A percentile compares a stretch with the other conserved stretches of the same genome.
Conservation (phyloP, 2,329 filamentous ascomycete genomes). For the Coniella vitis region DNA sequence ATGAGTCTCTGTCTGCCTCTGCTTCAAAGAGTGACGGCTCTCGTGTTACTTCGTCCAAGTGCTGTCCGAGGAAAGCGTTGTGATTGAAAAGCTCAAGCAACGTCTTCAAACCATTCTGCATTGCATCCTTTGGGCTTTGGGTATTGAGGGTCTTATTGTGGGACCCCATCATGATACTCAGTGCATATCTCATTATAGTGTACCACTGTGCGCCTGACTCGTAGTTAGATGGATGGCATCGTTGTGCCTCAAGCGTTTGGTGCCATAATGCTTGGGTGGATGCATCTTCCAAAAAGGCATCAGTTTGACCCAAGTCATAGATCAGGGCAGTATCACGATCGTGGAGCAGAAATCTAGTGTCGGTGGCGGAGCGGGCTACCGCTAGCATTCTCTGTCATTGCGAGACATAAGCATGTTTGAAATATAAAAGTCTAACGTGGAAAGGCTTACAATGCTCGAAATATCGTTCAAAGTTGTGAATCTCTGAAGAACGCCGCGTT, state of each 20-base stretch:
- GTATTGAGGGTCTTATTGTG: background rate
- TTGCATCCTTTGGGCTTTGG: background rate
- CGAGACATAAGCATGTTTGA: too few species aligned
- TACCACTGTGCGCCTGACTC: slow-evolving; percentile 10
- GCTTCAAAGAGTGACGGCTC: background rate
- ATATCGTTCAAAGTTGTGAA: slow-evolving; percentile 14
- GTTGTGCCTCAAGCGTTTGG: slow-evolving; percentile 13
- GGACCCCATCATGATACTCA: slow-evolving; percentile 7
- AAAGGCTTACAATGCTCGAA: too few species aligned
- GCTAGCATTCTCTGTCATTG: slow-evolving; percentile 17
- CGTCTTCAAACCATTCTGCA: background rate
- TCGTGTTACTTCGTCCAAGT: background rate
- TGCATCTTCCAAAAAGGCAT: background rate
- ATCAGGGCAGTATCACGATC: slow-evolving; percentile 16
- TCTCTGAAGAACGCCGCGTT: slow-evolving; percentile 9
- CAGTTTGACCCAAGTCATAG: slow-evolving; percentile 3
- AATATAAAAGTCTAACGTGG: too few species aligned
- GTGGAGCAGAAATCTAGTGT: slow-evolving; percentile 16
- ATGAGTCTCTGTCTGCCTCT: background rate
- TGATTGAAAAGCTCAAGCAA: background rate
- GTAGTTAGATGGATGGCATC: slow-evolving; percentile 8
- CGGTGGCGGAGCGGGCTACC: slow-evolving; percentile 14
- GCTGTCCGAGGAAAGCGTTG: background rate
- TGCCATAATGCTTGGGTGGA: slow-evolving; percentile 10
- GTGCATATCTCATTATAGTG: slow-evolving; percentile 15